phyloP scores from a whole-genome alignment of 2,329 filamentous ascomycete genomes.

The Neophaeococcomyces mojaviensis region DNA sequence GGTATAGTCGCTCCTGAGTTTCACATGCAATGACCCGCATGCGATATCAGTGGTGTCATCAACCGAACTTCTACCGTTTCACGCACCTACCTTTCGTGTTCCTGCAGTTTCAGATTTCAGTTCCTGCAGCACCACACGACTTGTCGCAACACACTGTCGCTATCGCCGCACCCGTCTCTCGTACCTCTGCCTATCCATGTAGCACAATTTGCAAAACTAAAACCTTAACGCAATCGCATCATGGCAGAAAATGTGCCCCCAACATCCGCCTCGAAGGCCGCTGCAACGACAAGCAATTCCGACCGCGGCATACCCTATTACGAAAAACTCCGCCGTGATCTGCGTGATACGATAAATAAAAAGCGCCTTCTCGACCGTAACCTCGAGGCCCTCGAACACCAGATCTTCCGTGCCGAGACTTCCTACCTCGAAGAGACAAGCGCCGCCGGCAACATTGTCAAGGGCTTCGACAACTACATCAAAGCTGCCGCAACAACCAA shows the following conservation, averaged over 20 bases:
- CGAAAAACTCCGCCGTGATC: constrained; percentile 61
- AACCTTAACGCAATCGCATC: constrained; percentile 1
- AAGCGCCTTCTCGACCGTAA: constrained; percentile 57
- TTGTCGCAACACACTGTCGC: too few relatives aligned
- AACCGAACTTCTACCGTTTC: too few relatives aligned
- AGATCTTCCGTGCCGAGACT: constrained; percentile 74
- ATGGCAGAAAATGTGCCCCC: constrained; percentile 38
- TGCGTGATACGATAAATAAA: constrained; percentile 60
- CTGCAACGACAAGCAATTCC: constrained; percentile 10
- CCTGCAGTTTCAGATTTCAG: too few relatives aligned
- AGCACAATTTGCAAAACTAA: not conserved
- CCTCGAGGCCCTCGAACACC: constrained; percentile 61
- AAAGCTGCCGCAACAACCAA: constrained; percentile 61
- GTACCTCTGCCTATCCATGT: too few relatives aligned
- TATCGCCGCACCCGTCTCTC: too few relatives aligned
- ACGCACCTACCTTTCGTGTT: too few relatives aligned
- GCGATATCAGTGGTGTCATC: too few relatives aligned
- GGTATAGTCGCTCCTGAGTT: too few relatives aligned
- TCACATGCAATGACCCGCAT: too few relatives aligned
- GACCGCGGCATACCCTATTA: constrained; percentile 57
- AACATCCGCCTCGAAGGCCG: constrained; percentile 19
- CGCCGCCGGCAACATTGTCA: constrained; percentile 84
- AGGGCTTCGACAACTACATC: constrained; percentile 96
- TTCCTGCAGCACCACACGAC: too few relatives aligned
- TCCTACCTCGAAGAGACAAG: constrained; percentile 86